Conservation (phyloP, 306 rosid species). For the Vicia sativa region DNA sequence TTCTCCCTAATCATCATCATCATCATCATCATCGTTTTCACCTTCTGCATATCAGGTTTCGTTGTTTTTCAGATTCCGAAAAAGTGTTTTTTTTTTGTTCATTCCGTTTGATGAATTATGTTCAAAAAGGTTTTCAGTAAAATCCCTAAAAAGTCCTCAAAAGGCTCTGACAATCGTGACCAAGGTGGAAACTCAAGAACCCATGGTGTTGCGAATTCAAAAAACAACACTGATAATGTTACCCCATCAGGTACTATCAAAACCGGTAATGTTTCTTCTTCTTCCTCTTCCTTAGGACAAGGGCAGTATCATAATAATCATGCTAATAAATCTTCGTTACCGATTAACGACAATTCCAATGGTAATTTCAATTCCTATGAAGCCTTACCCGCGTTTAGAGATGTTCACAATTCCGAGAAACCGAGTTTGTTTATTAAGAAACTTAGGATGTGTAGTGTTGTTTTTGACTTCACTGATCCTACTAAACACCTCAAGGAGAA, state of each 20-base stretch:
- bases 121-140: constrained; percentile 61
- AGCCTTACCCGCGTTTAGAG: constrained; percentile 67
- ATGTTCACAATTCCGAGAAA: constrained; percentile 74
- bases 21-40: not conserved
- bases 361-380: constrained; percentile 60
- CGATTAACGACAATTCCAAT: constrained; percentile 50
- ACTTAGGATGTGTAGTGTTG: constrained; percentile 63
- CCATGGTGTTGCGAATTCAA: constrained; percentile 39
- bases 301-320: constrained; percentile 27
- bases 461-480: constrained; percentile 78
- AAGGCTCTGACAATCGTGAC: constrained; percentile 55
- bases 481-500: constrained; percentile 69
- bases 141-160: constrained; percentile 65
- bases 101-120: constrained; percentile 52
- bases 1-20: not conserved
- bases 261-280: constrained; percentile 46
- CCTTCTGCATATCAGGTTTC: constrained; percentile 10
- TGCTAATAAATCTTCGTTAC: constrained; percentile 48
- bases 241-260: constrained; percentile 40
- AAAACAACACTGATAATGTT: constrained; percentile 47
- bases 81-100: constrained; percentile 18
- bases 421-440: constrained; percentile 63
- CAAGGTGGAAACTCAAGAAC: constrained; percentile 44
- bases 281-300: constrained; percentile 6
- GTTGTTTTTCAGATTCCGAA: constrained; percentile 15